Evolutionary conservation across 768 basidiomycete genomes (phyloP), one percentile per base, ranked within the genome.

Genomic region (Pisolithus sp.): DNA sequence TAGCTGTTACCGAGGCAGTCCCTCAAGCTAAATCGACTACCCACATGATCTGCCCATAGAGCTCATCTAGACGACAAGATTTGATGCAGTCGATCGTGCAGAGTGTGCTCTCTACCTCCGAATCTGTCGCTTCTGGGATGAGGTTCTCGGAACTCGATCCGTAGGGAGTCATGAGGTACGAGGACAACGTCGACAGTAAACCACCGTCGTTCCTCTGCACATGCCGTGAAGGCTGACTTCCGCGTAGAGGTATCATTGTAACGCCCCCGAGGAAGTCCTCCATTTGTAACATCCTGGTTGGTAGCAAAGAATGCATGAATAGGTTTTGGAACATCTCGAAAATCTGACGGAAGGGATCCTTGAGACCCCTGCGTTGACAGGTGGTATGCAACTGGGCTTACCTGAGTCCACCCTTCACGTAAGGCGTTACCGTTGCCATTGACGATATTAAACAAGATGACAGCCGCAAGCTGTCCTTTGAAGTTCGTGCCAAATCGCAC

Each of bases 271-370:
- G 78, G 73, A 99, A 98, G 63, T 98, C 96, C 65, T 96, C 95
- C 89, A 96, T 94, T 66, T 95, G 92, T 10, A 96, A 72, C 87
- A 99, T 89, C 46, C 86, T 77, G 9, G 77, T 82, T 0, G 96
- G 96, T 17, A 99, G 74, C 23, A 98, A 75, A 17, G 94, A 94
- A 65, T 98, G 89, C 43, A 97, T 69, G 71, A 98, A 99, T 21
- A 99, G 74, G 31, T 93, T 96, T 62, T 94, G 88, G 71, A 95
- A 94, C 85, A 98, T 97, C 68, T 98, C 95, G 60, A 99, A 97
- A 50, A 99, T 92, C 89, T 96, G 51, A 43, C 7, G 23, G 18
- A 30, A 45, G 47, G 51, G 9, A 60, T 39, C 38, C 20, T 30
- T 53, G 10, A 45, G 24, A 28, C 23, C 43, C 43, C 12, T 36